Evolutionary conservation across 768 basidiomycete species (phyloP), one percentile per base, ranked within the genome.

Genomic region (Mycena haematopus): DNA sequence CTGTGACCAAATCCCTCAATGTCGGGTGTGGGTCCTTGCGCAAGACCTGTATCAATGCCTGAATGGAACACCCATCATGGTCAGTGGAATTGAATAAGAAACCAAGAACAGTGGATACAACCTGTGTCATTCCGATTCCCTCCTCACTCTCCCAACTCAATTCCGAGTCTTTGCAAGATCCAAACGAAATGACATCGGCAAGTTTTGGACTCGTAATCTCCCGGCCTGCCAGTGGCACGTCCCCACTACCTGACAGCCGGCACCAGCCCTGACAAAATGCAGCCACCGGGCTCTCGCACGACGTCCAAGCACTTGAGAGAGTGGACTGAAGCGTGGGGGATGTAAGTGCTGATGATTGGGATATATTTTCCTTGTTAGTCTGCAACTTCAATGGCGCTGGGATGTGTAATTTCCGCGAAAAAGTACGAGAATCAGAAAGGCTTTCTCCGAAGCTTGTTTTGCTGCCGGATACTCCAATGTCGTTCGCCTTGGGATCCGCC

Each of bases 151-250:
- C 66, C 66, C 66, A 67, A 33, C 58, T 61, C 51, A 67, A 27
- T 27, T 67, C 66, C 13, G 66, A 63, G 40, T 67, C 66, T 17
- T 67, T 67, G 59, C 66, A 67, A 10, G 66, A 50, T n/a, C 29
- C 58, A 15, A 67, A 27, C 3, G 62, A 67, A 42, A 67, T 64
- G 5, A 67, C 56, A 17, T 58, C 52, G 19, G 59, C 47, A 10
- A 50, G 19, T n/a, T 62, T 38, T 22, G 10, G 29, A 1, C 24
- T 8, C 1, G 53, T n/a, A 31, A 25, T 17, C 25, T 44, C 44
- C 6, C 19, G 17, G 25, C 35, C 40, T 3, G 33, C 31, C 6
- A 27, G 14, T 9, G 47, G 25, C 35, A 6, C 15, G 22, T 35
- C 53, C n/a, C n/a, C n/a, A 22, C 49, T 27, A 6, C 11, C 21